Evolutionary conservation across 306 rosid genomes (phyloP).

Genomic region (Castanopsis chinensis): DNA sequence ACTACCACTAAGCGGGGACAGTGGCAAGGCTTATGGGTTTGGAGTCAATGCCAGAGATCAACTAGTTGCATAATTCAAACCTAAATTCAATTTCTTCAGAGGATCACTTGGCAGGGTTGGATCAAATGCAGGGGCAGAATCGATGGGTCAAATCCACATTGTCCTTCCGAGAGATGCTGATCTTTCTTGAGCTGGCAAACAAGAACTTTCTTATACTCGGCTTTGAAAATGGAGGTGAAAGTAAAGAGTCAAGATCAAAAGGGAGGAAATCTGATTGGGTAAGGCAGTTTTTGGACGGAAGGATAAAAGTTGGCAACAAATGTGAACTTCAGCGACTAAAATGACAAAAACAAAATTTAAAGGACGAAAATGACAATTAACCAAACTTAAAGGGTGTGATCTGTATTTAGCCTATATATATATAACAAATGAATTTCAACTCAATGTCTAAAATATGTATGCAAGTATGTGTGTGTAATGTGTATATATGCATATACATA

Average conservation of each 20-base stretch:
- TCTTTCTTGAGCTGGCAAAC: constrained; percentile 48
- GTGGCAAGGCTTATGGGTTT: constrained; percentile 89
- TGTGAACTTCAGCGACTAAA: too few relatives aligned
- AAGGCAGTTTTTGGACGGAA: too few relatives aligned
- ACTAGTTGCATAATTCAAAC: constrained; percentile 12
- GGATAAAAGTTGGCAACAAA: too few relatives aligned
- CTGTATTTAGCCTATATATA: too few relatives aligned
- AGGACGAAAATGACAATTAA: too few relatives aligned
- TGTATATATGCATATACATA: background rate
- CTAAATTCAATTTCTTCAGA: constrained; percentile 36
- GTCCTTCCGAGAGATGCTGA: constrained; percentile 60
- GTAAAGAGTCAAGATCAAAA: constrained; percentile 29
- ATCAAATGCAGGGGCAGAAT: constrained; percentile 28
- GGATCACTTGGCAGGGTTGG: constrained; percentile 42
- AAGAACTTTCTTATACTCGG: constrained; percentile 62
- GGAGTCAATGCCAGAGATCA: constrained; percentile 51
- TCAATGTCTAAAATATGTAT: background rate
- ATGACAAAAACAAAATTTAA: too few relatives aligned
- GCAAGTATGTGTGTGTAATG: background rate
- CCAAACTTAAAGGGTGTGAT: too few relatives aligned
- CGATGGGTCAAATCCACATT: constrained; percentile 45
- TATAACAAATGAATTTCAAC: background rate
- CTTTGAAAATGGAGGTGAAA: constrained; percentile 46
- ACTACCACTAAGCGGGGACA: constrained; percentile 32
- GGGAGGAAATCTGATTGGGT: constrained; percentile 27